Conservation (phyloP, 306 rosid species). For the Astragalus glycyphyllos region DNA sequence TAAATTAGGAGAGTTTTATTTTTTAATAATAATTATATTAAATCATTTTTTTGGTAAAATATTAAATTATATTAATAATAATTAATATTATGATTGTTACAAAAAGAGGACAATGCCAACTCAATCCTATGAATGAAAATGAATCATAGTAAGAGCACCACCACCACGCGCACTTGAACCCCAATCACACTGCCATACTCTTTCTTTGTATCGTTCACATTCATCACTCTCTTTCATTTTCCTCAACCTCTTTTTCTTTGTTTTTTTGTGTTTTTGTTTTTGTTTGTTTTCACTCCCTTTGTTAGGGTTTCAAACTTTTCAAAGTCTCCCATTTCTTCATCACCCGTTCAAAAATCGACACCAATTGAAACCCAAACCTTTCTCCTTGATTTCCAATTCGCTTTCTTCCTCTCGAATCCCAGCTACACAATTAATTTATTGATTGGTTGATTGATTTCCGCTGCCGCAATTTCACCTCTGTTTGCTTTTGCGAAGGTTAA, state of each 20-base stretch:
- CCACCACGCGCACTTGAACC: conserved; percentile 52
- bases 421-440: background rate
- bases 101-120: conserved; percentile 22
- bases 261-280: background rate
- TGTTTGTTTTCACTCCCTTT: background rate
- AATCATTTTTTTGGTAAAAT: background rate
- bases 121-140: conserved; percentile 39
- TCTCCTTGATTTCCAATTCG: background rate
- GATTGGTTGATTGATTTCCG: background rate
- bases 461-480: conserved; percentile 7
- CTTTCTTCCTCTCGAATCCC: background rate
- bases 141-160: too few relatives aligned
- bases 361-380: conserved; percentile 7
- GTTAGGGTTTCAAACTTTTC: conserved; percentile 51
- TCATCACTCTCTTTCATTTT: conserved; percentile 19
- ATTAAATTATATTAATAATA: too few relatives aligned
- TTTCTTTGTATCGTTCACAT: conserved; percentile 25
- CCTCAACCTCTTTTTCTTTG: conserved; percentile 17
- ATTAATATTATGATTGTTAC: background rate
- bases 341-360: background rate
- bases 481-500: conserved; percentile 35
- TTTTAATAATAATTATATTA: background rate
- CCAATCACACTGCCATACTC: conserved; percentile 9
- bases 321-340: conserved; percentile 31
- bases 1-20: too few relatives aligned